Base-by-base conservation (phyloP, 2,329 filamentous ascomycete species). In the Cercospora sp. region DNA sequence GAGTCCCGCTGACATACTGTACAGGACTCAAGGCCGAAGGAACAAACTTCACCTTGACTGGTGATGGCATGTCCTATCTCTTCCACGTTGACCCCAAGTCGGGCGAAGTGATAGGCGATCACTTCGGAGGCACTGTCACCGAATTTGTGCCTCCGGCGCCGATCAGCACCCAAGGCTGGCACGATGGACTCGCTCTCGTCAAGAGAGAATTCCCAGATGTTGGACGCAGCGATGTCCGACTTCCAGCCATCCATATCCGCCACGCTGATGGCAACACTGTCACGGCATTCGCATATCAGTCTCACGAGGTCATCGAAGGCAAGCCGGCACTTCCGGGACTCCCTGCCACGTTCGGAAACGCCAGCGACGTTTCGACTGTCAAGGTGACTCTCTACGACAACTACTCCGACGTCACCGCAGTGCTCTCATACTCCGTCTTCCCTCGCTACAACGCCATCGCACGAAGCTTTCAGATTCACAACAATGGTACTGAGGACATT, bases 201-300 rank as follows among this genome's bases (percentile, higher is more conserved):
- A 83, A 86, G 16, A 84, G 88, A 30, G 88, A 90, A 74, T 89
- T 89, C 64, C 88, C 88, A 1, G 88, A 90, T 68, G 79, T 88
- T 4, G 88, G 88, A 0, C 83, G 88, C 7, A 88, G 88, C 16
- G 88, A 90, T 73, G 88, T 89, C 70, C 84, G 89, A 3, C 79
- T 85, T 2, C 88, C 88, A 0, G 88, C 88, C 0, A 82, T 90
- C 12, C 84, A 86, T 43, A 87, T 90, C 71, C 82, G 82, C 63
- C 87, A 90, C 72, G 79, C 84, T 1, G 82, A 82, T 16, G 88
- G 88, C 32, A 83, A 87, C 68, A 88, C 87, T 0, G 83, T 90
- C 13, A 86, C 84, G 6, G 84, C 85, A 7, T 84, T 90, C 66
- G 80, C 81, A 45, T 90, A 90, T 73, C 80, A 84, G 65, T 88